Evolutionary conservation across 495 filamentous ascomycete genomes (phyloP).

Genomic region (Aspergillus bertholletiae): DNA sequence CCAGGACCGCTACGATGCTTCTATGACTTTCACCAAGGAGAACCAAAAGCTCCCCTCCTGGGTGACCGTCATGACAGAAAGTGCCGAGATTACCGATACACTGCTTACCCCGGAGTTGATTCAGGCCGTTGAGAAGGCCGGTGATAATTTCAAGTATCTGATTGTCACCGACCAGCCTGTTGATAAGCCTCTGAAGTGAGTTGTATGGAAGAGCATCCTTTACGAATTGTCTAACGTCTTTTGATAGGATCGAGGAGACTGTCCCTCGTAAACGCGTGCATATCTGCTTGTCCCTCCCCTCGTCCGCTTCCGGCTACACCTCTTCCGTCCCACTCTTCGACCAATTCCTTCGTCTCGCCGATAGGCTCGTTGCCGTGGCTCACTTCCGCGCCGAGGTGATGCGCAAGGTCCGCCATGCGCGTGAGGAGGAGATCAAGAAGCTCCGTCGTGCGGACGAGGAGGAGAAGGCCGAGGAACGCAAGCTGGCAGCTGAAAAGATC

Average conservation of each 20-base stretch:
- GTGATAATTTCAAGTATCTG: slow-evolving; percentile 79
- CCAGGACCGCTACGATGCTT: slow-evolving; percentile 91
- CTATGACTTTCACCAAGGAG: slow-evolving; percentile 88
- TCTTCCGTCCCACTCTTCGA: slow-evolving; percentile 71
- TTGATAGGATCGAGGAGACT: slow-evolving; percentile 77
- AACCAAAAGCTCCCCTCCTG: slow-evolving; percentile 85
- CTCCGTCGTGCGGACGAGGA: slow-evolving; percentile 79
- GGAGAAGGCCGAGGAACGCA: slow-evolving; percentile 91
- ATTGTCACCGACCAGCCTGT: slow-evolving; percentile 88
- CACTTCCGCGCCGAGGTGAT: slow-evolving; percentile 89
- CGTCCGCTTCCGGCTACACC: slow-evolving; percentile 53
- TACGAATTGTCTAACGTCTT: slow-evolving; percentile 12
- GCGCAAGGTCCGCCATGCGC: slow-evolving; percentile 73
- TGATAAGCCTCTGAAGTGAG: slow-evolving; percentile 85
- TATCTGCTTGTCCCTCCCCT: slow-evolving; percentile 69
- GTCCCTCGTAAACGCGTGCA: slow-evolving; percentile 80
- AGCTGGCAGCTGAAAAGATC: slow-evolving; percentile 69
- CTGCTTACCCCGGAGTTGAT: slow-evolving; percentile 81
- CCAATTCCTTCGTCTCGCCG: slow-evolving; percentile 80
- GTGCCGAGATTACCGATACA: slow-evolving; percentile 87
- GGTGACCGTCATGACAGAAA: slow-evolving; percentile 95
- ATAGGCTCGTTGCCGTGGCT: slow-evolving; percentile 68
- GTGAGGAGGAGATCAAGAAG: slow-evolving; percentile 79
- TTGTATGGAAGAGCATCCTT: neutral
- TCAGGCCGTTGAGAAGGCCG: slow-evolving; percentile 74